Percentiles rank a stretch among this genome's conserved stretches.
phyloP scores from a whole-genome alignment of 176 grass and related monocot species.

The Carex littledalei region DNA sequence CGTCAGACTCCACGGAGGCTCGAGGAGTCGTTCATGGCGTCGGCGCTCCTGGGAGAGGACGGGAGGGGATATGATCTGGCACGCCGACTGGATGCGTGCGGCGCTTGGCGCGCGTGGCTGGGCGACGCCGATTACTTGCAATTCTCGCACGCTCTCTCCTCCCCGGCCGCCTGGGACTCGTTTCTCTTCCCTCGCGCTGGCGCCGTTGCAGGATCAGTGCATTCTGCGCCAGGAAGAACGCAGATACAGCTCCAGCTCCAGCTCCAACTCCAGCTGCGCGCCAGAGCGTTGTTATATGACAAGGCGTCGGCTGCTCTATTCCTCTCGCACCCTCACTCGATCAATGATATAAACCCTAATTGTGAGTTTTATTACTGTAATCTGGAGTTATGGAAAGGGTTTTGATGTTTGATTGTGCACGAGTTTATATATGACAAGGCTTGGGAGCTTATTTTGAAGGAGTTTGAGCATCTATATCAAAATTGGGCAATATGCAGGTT shows the following conservation, averaged over 20 bases:
- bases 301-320: slow-evolving; percentile 84
- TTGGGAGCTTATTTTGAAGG: background rate
- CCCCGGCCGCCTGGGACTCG: slow-evolving; percentile 66
- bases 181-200: slow-evolving; percentile 47
- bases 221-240: background rate
- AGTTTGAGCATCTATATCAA: background rate
- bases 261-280: slow-evolving; percentile 78
- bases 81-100: slow-evolving; percentile 65
- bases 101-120: slow-evolving; percentile 85
- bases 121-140: slow-evolving; percentile 60
- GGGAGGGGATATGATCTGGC: slow-evolving; percentile 91
- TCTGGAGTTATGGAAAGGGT: background rate
- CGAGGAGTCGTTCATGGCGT: slow-evolving; percentile 28
- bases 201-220: background rate
- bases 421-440: background rate
- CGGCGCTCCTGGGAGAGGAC: slow-evolving; percentile 84
- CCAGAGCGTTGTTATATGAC: slow-evolving; percentile 85
- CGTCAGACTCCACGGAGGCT: background rate
- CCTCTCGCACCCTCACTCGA: slow-evolving; percentile 20
- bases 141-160: slow-evolving; percentile 48
- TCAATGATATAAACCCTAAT: slow-evolving; percentile 40
- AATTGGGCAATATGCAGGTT: background rate
- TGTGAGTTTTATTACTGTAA: slow-evolving; percentile 34
- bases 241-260: slow-evolving; percentile 60
- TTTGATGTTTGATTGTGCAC: background rate